Base-by-base conservation (phyloP, 2,329 filamentous ascomycete species). In the Fusarium avenaceum region DNA sequence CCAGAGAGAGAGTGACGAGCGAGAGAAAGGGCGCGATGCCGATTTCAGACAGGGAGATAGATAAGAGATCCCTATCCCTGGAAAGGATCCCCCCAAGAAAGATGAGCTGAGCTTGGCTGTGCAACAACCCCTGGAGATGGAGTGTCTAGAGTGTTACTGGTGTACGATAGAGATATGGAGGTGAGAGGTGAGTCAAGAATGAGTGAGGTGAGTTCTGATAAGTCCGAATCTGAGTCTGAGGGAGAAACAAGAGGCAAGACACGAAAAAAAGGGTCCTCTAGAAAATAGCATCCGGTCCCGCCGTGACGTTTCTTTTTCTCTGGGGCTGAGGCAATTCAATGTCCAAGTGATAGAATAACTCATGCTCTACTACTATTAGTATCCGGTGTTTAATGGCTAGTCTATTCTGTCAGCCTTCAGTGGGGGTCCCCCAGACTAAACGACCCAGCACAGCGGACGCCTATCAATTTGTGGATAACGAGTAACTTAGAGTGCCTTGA, bases 41-140 rank as follows among this genome's bases (percentile, higher is more conserved):
- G 22, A 26, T 47, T 19, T 54, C 42, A 48, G 51, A 28, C 51
- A 30, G 30, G 40, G 28, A 30, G 24, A 65, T 45, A 65, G 63
- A 65, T 65, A 65, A 65, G 63, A 47, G 55, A 65, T 66, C 48
- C 63, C 62, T 66, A 65, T 66, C 48, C 63, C 62, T 66, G 56
- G 20, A 40, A 20, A 35, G 45, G 32, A 32, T n/a, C 35, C 35
- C 24, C 19, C 20, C 8, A 15, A n/a, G 20, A 32, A 14, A n/a
- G 46, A 53, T 47, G 22, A 48, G 44, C 44, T 46, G 44, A 22
- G 32, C 51, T 55, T 48, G 56, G 24, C 35, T 57, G 24, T 39
- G 51, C 33, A 55, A 46, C 52, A 32, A 57, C 51, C 38, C 52
- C 45, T 51, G 33, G 51, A 28, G 28, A 30, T 10, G 30, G n/a